Percentiles rank a stretch among this genome's conserved stretches.
Evolutionary conservation across 2,329 filamentous ascomycete species (phyloP).

Genomic region (Alternaria solani): DNA sequence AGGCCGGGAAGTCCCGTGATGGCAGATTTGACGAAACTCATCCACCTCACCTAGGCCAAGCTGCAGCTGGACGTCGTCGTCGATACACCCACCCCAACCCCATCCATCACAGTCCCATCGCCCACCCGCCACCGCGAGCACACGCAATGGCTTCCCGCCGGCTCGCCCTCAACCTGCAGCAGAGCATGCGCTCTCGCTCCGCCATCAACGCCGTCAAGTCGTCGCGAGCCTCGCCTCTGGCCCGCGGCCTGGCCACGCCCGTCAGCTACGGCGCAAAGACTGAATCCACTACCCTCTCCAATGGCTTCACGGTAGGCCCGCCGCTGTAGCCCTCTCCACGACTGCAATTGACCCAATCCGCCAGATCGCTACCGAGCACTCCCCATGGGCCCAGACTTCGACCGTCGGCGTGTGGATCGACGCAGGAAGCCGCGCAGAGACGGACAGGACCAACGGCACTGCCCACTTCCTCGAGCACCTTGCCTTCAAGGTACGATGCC

Average conservation of each 20-base stretch:
- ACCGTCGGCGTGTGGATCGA: slow-evolving; percentile 99
- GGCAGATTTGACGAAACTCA: slow-evolving; percentile 33
- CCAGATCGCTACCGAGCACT: slow-evolving; percentile 97
- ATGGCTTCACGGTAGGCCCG: slow-evolving; percentile 86
- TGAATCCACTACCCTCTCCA: slow-evolving; percentile 94
- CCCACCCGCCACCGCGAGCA: slow-evolving; percentile 37
- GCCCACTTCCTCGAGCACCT: slow-evolving; percentile 99
- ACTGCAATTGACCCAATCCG: slow-evolving; percentile 45
- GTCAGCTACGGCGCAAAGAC: slow-evolving; percentile 79
- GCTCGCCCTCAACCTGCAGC: slow-evolving; percentile 93
- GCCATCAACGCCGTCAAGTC: slow-evolving; percentile 75
- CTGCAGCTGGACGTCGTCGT: slow-evolving; percentile 31
- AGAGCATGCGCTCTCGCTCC: slow-evolving; percentile 86
- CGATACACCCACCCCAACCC: slow-evolving; percentile 34
- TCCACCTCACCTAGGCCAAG: slow-evolving; percentile 35
- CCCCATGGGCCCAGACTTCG: slow-evolving; percentile 96
- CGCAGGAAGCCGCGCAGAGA: slow-evolving; percentile 97
- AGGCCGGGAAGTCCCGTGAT: slow-evolving; percentile 30
- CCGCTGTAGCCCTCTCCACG: slow-evolving; percentile 18
- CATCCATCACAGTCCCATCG: slow-evolving; percentile 32
- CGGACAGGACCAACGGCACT: slow-evolving; percentile 97
- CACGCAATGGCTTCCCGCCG: slow-evolving; percentile 89
- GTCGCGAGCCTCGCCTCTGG: slow-evolving; percentile 66
- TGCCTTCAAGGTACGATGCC: slow-evolving; percentile 86
- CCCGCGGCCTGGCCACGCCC: slow-evolving; percentile 89